Percentiles rank a stretch among this genome's conserved stretches.
Conservation (phyloP, 345 rosid species). For the Hirschfeldia incana region DNA sequence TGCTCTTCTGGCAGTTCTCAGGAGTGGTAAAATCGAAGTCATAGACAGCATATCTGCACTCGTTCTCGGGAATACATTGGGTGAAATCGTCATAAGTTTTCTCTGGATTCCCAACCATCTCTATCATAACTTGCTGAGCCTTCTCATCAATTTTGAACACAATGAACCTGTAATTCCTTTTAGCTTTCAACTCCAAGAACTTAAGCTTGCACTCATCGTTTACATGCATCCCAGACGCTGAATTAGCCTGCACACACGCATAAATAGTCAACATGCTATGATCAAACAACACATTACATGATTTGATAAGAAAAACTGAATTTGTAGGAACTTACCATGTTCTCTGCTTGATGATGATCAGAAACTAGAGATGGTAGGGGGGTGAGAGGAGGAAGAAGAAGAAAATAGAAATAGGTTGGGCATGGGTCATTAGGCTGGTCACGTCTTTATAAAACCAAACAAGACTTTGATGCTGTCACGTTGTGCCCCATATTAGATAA, state of each 20-base stretch:
- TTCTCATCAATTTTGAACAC: conserved; percentile 68
- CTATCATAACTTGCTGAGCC: conserved; percentile 59
- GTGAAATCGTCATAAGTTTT: conserved; percentile 59
- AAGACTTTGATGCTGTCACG: conserved; percentile 42
- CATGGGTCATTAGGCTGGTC: conserved; percentile 40
- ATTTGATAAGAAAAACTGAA: not conserved
- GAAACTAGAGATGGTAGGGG: conserved; percentile 23
- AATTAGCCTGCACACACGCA: conserved; percentile 54
- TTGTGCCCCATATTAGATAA: conserved; percentile 30
- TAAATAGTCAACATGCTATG: not conserved
- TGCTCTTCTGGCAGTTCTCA: conserved; percentile 74
- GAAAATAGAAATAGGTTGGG: conserved; percentile 20
- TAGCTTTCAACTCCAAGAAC: conserved; percentile 69
- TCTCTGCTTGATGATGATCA: conserved; percentile 26
- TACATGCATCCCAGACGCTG: conserved; percentile 75
- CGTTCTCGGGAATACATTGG: conserved; percentile 51
- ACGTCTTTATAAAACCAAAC: conserved; percentile 37
- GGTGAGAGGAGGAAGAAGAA: conserved; percentile 27
- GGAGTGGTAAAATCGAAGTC: conserved; percentile 58
- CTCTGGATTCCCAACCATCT: conserved; percentile 57
- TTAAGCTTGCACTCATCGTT: conserved; percentile 71
- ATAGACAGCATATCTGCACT: conserved; percentile 60
- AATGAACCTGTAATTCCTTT: conserved; percentile 61
- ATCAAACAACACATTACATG: not conserved
- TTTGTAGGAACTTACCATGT: conserved; percentile 29